Evolutionary conservation across 257 asterid genomes (phyloP), one percentile per base, ranked within the genome.

Genomic region (Solanum pimpinellifolium): DNA sequence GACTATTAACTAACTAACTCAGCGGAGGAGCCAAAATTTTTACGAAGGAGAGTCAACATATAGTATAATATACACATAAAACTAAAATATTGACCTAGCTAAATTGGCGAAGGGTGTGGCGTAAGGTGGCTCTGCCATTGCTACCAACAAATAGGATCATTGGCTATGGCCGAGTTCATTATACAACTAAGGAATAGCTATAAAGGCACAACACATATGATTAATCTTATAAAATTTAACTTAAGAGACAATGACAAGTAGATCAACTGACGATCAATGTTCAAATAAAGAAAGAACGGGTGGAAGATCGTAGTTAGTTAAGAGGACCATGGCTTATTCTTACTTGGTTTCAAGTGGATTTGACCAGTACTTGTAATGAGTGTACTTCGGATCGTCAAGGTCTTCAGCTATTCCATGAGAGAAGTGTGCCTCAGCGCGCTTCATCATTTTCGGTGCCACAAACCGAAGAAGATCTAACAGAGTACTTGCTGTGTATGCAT

Each of bases 391-490:
- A 83, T 87, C 86, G 4, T 87, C 86, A 37, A 87, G 86, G 44
- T 87, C 76, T 10, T 87, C 89, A 6, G 89, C 89, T 87, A 87
- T 87, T 75, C 89, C 89, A 16, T 87, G 82, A 31, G 89, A 87
- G 41, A 81, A 68, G 56, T 87, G 89, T 66, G 83, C 75, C 86
- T 80, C 69, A 49, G 86, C 83, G 3, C 89, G 86, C 47, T 87
- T 47, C 86, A 82, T 87, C 89, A 87, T 87, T 87, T 87, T 87
- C 1, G 89, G 89, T 3, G 89, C 89, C n/a, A 87, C 86, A 87
- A 82, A 87, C 21, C 81, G 86, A 59, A 87, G 83, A 52, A 87
- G 89, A 29, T 87, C 89, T 81, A 82, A 29, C 31, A 82, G 39
- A 21, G 75, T 18, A 46, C 35, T 39, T 25, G 83, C 86, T 15